Evolutionary conservation across 805 yeast species (phyloP).

Genomic region (Lipomyces spencermartinsiae): DNA sequence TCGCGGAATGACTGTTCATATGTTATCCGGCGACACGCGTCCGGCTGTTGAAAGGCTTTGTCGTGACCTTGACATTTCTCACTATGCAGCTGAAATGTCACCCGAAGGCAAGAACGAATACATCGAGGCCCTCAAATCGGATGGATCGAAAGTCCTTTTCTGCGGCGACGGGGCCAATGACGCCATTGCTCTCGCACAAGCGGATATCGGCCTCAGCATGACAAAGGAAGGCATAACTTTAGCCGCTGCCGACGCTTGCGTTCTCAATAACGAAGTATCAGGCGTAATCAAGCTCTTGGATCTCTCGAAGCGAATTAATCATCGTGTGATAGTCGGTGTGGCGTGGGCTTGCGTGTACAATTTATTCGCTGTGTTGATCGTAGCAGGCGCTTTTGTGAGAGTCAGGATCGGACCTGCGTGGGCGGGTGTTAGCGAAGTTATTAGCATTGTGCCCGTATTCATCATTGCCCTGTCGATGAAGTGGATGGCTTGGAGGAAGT

Average conservation of each 20-base stretch:
- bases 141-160: constrained; percentile 62
- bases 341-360: constrained; percentile 29
- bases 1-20: constrained; percentile 17
- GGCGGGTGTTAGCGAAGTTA: constrained; percentile 31
- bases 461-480: constrained; percentile 21
- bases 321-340: constrained; percentile 17
- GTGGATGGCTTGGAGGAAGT: neutral
- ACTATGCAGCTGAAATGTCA: constrained; percentile 22
- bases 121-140: constrained; percentile 15
- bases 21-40: constrained; percentile 25
- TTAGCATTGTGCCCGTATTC: constrained; percentile 27
- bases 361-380: constrained; percentile 25
- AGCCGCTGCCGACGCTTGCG: constrained; percentile 29
- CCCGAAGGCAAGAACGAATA: constrained; percentile 30
- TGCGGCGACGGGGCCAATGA: constrained; percentile 95
- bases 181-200: constrained; percentile 88
- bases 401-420: constrained; percentile 28
- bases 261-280: constrained; percentile 19
- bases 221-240: constrained; percentile 21
- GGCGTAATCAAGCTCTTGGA: constrained; percentile 23
- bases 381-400: constrained; percentile 31
- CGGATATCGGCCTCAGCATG: constrained; percentile 72
- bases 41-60: constrained; percentile 22
- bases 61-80: constrained; percentile 15
- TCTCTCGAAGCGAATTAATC: constrained; percentile 3